Evolutionary conservation across 2,329 filamentous ascomycete genomes (phyloP).

Genomic region (Rachicladosporium sp.): DNA sequence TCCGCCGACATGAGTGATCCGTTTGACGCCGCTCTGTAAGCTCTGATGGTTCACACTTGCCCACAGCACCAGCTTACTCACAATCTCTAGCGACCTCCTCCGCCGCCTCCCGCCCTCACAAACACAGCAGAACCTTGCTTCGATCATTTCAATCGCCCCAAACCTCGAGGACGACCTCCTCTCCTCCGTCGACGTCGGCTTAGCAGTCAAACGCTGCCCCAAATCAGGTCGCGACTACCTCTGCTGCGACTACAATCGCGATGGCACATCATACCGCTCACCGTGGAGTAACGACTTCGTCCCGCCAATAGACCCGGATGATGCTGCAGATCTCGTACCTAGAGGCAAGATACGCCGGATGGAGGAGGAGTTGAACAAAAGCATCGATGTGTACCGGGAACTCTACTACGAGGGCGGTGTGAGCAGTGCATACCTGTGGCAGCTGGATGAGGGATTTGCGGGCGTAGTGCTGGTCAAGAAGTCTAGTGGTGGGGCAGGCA

Average conservation of each 20-base stretch:
- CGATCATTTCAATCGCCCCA: conserved; percentile 78
- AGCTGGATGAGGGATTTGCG: conserved; percentile 93
- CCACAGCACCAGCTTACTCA: conserved; percentile 9
- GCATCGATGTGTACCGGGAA: conserved; percentile 92
- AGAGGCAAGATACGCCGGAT: conserved; percentile 85
- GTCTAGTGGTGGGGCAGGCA: conserved; percentile 38
- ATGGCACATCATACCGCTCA: conserved; percentile 92
- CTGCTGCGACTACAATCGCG: conserved; percentile 98
- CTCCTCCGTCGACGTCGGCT: conserved; percentile 91
- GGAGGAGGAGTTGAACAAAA: conserved; percentile 88
- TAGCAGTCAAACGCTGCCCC: conserved; percentile 72
- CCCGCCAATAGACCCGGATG: conserved; percentile 62
- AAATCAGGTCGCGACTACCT: conserved; percentile 90
- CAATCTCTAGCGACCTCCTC: conserved; percentile 68
- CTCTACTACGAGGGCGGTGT: conserved; percentile 95
- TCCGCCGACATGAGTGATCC: conserved; percentile 40
- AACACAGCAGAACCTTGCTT: conserved; percentile 75
- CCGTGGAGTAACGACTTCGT: conserved; percentile 99
- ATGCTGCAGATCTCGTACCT: conserved; percentile 71
- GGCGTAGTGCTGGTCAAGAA: conserved; percentile 95
- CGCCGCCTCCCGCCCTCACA: conserved; percentile 92
- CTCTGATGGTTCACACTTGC: background rate
- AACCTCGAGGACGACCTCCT: conserved; percentile 95
- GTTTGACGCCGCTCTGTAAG: conserved; percentile 67
- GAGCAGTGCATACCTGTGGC: conserved; percentile 96